Evolutionary conservation across 345 rosid species (phyloP).

Genomic region (Bruguiera sexangula): DNA sequence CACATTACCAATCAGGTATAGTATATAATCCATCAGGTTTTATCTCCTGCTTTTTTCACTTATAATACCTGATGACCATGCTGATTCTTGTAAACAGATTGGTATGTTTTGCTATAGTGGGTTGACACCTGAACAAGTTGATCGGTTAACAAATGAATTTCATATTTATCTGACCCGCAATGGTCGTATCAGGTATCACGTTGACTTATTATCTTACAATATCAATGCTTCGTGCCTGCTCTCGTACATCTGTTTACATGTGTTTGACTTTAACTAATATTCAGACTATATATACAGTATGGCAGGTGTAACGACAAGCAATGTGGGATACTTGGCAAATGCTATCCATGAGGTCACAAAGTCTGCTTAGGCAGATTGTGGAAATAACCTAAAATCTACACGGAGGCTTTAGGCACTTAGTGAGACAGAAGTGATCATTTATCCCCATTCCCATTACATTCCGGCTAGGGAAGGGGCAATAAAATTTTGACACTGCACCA

Average conservation of each 20-base stretch:
- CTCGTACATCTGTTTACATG: neutral
- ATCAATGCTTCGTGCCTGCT: neutral
- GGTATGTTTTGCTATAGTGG: constrained; percentile 99
- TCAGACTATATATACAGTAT: constrained; percentile 47
- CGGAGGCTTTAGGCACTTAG: neutral
- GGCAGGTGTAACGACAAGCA: constrained; percentile 90
- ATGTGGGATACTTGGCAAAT: constrained; percentile 77
- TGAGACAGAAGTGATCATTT: neutral
- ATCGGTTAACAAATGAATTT: constrained; percentile 67
- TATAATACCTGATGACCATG: neutral
- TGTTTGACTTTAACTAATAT: constrained; percentile 4
- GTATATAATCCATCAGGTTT: neutral
- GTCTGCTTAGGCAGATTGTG: constrained; percentile 30
- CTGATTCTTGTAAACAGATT: constrained; percentile 47
- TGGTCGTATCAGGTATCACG: constrained; percentile 75
- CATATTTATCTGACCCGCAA: constrained; percentile 92
- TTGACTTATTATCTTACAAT: neutral
- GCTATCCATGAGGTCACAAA: constrained; percentile 80
- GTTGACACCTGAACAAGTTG: constrained; percentile 85
- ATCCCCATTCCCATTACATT: neutral
- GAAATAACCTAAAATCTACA: neutral
- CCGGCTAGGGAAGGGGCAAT: neutral
- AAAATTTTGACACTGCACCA: neutral
- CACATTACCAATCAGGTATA: constrained; percentile 85
- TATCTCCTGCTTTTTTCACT: neutral